Percentiles rank a stretch among this genome's conserved stretches.
Conservation (phyloP, 371 early-diverging fungal species). For the Rhizopus stolonifer region DNA sequence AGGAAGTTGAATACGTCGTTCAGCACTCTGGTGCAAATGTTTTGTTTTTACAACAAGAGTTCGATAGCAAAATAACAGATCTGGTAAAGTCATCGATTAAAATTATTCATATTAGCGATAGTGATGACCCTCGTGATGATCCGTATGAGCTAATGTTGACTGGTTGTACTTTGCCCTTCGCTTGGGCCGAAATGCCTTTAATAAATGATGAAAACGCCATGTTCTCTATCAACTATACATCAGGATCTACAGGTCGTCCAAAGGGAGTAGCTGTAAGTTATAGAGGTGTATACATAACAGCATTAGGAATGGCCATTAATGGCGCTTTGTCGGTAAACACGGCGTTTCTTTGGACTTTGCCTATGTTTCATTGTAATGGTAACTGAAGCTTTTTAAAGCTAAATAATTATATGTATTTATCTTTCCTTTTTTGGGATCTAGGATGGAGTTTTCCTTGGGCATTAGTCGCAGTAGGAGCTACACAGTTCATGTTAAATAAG, state of each 20-base stretch:
- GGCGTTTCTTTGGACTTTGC: constrained; percentile 61
- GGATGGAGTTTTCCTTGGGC: constrained; percentile 72
- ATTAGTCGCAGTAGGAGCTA: constrained; percentile 53
- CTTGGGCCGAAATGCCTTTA: constrained; percentile 54
- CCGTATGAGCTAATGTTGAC: constrained; percentile 54
- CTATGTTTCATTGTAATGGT: constrained; percentile 71
- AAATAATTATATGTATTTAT: not conserved
- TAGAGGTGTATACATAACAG: constrained; percentile 56
- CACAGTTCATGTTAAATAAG: constrained; percentile 61
- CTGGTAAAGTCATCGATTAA: not conserved
- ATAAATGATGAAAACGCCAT: constrained; percentile 51
- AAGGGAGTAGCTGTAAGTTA: constrained; percentile 52
- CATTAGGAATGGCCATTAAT: constrained; percentile 54
- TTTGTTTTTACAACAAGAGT: constrained; percentile 59
- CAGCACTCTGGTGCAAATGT: constrained; percentile 53
- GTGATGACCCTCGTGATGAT: constrained; percentile 22
- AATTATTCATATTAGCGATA: constrained; percentile 25
- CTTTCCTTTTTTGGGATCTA: not conserved
- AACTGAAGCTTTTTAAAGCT: constrained; percentile 2
- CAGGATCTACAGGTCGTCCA: constrained; percentile 67
- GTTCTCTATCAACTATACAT: constrained; percentile 63
- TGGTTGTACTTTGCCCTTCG: constrained; percentile 10
- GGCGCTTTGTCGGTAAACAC: constrained; percentile 44
- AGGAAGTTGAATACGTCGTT: constrained; percentile 66
- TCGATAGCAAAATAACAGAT: constrained; percentile 11